A percentile compares a stretch with the other conserved stretches of the same genome.
Evolutionary conservation across 208 protist species (phyloP).

Genomic region (Acanthamoeba rhysodes): DNA sequence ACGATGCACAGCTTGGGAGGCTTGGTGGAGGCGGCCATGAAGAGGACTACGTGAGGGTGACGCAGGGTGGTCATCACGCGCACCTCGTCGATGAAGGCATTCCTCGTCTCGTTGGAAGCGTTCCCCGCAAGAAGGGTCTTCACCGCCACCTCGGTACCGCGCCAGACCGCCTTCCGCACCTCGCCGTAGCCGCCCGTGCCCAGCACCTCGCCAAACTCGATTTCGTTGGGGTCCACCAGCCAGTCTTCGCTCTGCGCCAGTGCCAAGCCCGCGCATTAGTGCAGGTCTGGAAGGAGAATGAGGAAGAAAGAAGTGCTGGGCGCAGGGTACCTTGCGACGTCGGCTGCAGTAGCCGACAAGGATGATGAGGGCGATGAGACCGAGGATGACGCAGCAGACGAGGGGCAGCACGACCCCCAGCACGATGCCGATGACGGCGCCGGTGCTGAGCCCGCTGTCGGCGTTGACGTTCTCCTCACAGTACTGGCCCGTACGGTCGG

Average conservation of each 20-base stretch:
- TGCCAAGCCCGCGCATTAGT: neutral
- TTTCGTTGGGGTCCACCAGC: constrained; percentile 6
- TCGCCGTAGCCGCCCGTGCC: constrained; percentile 25
- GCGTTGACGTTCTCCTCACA: neutral
- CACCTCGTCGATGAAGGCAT: neutral
- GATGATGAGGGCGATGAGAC: neutral
- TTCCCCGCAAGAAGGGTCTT: neutral
- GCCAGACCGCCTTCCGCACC: constrained; percentile 13
- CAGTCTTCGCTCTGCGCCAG: neutral
- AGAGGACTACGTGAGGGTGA: constrained; percentile 8
- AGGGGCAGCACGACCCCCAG: neutral
- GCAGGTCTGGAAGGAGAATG: neutral
- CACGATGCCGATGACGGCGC: neutral
- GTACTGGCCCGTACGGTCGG: neutral
- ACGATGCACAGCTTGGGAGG: neutral
- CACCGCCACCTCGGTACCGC: constrained; percentile 48
- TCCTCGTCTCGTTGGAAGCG: neutral
- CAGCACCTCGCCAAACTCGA: constrained; percentile 17
- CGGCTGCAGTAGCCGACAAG: neutral
- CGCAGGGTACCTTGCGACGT: neutral
- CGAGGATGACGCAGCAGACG: neutral
- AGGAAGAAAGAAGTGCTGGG: neutral
- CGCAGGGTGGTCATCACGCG: neutral
- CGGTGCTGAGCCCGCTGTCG: neutral
- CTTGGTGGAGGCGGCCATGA: constrained; percentile 55